phyloP scores from a whole-genome alignment of 768 basidiomycete genomes.

The Rhodosporidiobolus sp. region DNA sequence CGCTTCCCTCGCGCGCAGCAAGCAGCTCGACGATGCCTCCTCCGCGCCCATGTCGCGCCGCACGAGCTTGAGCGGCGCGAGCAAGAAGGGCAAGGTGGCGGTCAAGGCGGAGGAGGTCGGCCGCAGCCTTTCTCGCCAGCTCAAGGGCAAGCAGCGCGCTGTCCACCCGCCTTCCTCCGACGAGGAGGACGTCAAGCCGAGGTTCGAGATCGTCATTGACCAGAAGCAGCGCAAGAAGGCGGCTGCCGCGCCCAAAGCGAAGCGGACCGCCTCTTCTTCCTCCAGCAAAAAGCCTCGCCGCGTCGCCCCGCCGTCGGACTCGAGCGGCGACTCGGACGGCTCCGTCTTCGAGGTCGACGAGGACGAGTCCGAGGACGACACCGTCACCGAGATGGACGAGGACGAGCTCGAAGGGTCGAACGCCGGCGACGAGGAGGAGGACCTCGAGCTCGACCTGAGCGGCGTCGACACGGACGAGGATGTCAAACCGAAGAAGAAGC shows the following conservation, averaged over 20 bases:
- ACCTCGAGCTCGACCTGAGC: not conserved
- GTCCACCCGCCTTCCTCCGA: not conserved
- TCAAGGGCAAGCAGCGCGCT: slow-evolving; percentile 6
- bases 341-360: slow-evolving; percentile 15
- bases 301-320: not conserved
- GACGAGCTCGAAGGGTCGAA: slow-evolving; percentile 6
- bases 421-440: slow-evolving; percentile 1
- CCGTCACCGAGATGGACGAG: slow-evolving; percentile 14
- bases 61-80: not conserved
- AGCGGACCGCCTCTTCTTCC: not conserved
- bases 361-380: slow-evolving; percentile 15
- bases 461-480: slow-evolving; percentile 24
- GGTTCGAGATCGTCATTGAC: not conserved
- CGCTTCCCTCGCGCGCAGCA: slow-evolving; percentile 6
- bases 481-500: slow-evolving; percentile 25
- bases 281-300: not conserved
- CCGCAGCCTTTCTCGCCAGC: not conserved
- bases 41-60: not conserved
- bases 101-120: slow-evolving; percentile 10
- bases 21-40: slow-evolving; percentile 6
- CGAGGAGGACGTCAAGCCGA: not conserved
- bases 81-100: slow-evolving; percentile 10
- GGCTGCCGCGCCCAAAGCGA: not conserved
- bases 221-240: not conserved
- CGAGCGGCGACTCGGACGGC: slow-evolving; percentile 13